Percentiles rank a stretch among this genome's conserved stretches.
phyloP scores from a whole-genome alignment of 495 filamentous ascomycete genomes.

The Tetracladium marchalianum region DNA sequence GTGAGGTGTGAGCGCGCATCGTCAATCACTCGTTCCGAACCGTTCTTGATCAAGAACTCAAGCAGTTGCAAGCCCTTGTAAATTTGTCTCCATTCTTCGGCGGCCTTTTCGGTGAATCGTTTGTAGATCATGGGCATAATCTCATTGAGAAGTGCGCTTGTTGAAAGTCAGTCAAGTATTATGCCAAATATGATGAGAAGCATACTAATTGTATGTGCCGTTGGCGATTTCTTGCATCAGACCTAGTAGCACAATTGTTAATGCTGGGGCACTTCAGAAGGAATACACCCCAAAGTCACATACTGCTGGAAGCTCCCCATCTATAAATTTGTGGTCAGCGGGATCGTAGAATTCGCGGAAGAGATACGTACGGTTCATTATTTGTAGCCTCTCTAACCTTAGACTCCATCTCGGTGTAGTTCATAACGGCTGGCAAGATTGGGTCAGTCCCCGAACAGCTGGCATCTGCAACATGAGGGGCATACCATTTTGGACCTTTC shows the following conservation, averaged over 20 bases:
- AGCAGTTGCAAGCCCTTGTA: slow-evolving; percentile 96
- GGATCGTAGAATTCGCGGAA: slow-evolving; percentile 49
- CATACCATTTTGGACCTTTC: slow-evolving; percentile 97
- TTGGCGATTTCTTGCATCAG: slow-evolving; percentile 91
- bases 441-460: slow-evolving; percentile 11
- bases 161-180: slow-evolving; percentile 5
- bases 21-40: slow-evolving; percentile 94
- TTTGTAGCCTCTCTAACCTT: slow-evolving; percentile 98
- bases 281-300: neutral
- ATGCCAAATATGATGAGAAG: neutral
- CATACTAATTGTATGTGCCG: slow-evolving; percentile 88
- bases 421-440: slow-evolving; percentile 75
- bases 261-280: too few relatives aligned
- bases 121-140: slow-evolving; percentile 99
- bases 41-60: slow-evolving; percentile 97
- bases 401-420: slow-evolving; percentile 99
- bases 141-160: slow-evolving; percentile 90
- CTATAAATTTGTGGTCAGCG: too few relatives aligned
- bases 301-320: slow-evolving; percentile 7
- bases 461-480: neutral
- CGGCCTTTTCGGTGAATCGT: slow-evolving; percentile 94
- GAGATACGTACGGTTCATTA: slow-evolving; percentile 78
- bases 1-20: slow-evolving; percentile 93
- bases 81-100: slow-evolving; percentile 98
- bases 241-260: neutral